Base-by-base conservation (phyloP, 2,329 filamentous ascomycete species). In the Colletotrichum brevisporum region DNA sequence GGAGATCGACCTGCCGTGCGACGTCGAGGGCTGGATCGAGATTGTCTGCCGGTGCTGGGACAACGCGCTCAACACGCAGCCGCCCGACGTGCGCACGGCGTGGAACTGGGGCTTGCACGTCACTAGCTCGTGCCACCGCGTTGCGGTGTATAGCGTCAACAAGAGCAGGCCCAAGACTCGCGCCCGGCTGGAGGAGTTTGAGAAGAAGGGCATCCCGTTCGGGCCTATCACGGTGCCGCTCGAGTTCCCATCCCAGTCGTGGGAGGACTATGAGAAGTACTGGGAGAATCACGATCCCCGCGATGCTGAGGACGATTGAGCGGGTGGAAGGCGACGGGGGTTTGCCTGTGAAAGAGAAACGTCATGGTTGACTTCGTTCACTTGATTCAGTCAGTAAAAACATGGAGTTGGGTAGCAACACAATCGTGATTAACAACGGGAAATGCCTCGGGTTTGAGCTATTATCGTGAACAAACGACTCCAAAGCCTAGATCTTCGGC, bases 61-160 rank as follows among this genome's bases (percentile, higher is more conserved):
- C 72, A 90, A 91, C 67, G 80, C 84, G 0, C 76, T 90, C 41
- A 90, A 91, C 69, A 90, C 88, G 0, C 89, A 91, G 73, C 88
- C 88, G 0, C 81, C 84, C 0, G 82, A 82, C 69, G 84, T 90
- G 0, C 79, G 88, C 13, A 82, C 83, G 5, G 81, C 86, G 0
- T 91, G 86, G 86, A 92, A 92, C 73, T 91, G 89, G 88, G 89
- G 87, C 16, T 77, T 92, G 21, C 90, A 91, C 73, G 89, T 92
- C 4, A 92, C 89, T 0, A 87, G 84, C 6, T 88, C 84, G 0
- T 89, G 86, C 65, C 90, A 91, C 70, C 82, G 88, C 1, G 83
- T 91, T 72, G 86, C 83, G 58, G 77, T 91, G 6, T 92, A 91
- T 76, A 91, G 89, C 72, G 84, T 91, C 60, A 91, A 91, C 77